Base-by-base conservation (phyloP, 2,329 filamentous ascomycete genomes). In the Grosmannia clavigera region DNA sequence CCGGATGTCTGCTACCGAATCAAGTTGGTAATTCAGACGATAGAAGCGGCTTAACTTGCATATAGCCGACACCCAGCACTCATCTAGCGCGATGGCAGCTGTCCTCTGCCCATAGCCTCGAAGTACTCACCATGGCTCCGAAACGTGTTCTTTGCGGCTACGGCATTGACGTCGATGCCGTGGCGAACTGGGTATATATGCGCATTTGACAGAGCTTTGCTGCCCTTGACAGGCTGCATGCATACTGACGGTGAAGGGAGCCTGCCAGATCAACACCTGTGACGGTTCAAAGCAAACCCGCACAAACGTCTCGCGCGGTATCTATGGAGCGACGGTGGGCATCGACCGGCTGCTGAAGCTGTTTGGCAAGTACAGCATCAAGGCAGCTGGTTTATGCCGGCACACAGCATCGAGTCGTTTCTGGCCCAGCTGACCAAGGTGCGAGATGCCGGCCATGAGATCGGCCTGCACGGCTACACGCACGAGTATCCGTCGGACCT, bases 341-440 rank as follows among this genome's bases (percentile, higher is more conserved):
- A 82, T 81, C 0, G 76, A 79, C 19, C 81, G 86, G 1, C 75
- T 91, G 1, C 76, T 91, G 31, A 88, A 86, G 66, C 71, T 91
- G 3, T 87, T 89, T 67, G 78, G 83, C 22, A 88, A 87, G 68
- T 85, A 89, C 72, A 78, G 82, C 64, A 88, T 89, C 71, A 88
- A 85, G 70, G 78, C 84, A 78, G 76, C 1, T 80, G 75, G 76
- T 81, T 79, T 63, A 77, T 79, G 53, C 75, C 76, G 0, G 75
- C 76, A 0, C 76, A 80, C 65, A 74, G 71, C 29, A 70, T 80
- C 5, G 76, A 79, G 64, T 77, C 77, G 0, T 78, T 79, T 60
- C 76, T 75, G 0, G 73, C 77, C 51, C 74, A 77, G 40, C 74
- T 72, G 61, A 72, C 74, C 1, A 70, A 71, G 33, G 72, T 78